These are phyloP conservation scores for Olyra latifolia DNA, from an alignment of 176 grass and related monocot genomes.

Conservation along the genomic window DNA sequence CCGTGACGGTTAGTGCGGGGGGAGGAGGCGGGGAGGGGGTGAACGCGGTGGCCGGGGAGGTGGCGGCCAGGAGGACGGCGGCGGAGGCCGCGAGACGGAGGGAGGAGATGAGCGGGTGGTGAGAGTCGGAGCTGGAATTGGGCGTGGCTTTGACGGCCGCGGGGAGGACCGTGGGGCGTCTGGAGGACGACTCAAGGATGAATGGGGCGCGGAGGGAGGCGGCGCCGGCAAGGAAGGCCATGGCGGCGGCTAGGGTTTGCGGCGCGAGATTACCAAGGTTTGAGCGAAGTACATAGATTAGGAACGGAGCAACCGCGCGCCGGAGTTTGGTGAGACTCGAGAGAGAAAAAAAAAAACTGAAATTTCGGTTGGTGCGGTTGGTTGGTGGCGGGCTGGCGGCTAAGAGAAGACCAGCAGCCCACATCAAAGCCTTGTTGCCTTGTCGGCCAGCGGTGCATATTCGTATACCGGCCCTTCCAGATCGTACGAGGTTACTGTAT, in stretches of 20 bases:
- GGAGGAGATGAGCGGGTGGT: conserved; percentile 42
- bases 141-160: conserved; percentile 27
- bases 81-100: conserved; percentile 63
- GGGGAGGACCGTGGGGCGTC: conserved; percentile 1
- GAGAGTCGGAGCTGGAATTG: conserved; percentile 16
- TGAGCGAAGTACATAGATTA: neutral
- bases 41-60: conserved; percentile 50
- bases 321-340: conserved; percentile 1
- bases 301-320: conserved; percentile 4
- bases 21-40: conserved; percentile 9
- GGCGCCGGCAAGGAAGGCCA: conserved; percentile 50
- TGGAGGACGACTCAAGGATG: neutral
- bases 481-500: neutral
- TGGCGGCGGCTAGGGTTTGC: conserved; percentile 51
- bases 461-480: neutral
- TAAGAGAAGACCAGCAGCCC: too few species aligned
- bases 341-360: neutral
- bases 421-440: too few species aligned
- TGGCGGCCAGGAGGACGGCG: conserved; percentile 52
- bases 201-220: neutral
- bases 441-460: too few species aligned
- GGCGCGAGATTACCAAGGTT: conserved; percentile 33
- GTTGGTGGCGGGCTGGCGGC: neutral
- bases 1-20: neutral
- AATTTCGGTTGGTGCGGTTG: neutral